Evolutionary conservation across 768 basidiomycete genomes (phyloP), one percentile per base, ranked within the genome.

Genomic region (Boletus subparvulus): DNA sequence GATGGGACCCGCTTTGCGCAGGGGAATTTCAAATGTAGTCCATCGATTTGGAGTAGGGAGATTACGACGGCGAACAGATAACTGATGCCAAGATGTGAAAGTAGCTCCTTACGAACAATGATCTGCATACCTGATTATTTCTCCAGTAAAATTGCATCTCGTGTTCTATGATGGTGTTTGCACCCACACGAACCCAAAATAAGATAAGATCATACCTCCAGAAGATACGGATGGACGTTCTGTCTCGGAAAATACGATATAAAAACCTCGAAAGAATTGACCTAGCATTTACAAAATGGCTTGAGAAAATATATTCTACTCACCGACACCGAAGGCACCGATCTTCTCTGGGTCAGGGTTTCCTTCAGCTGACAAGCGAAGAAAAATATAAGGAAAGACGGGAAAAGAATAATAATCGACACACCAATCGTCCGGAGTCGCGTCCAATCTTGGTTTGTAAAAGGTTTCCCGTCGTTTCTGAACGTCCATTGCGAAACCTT

Each of bases 281-380:
- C 6, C 0, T 7, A 14, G 30, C 46, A 14, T 21, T 12, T 21
- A 24, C 26, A 39, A 9, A 46, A 52, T 10, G 30, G 10, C 30
- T 32, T 32, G 30, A 21, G 21, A 36, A 14, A 14, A 26, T 19
- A 44, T 14, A 32, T 12, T 10, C 10, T 4, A 55, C 81, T 53
- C 58, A 83, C 87, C 88, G n/a, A 91, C 90, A 54, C 90, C 92
- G 63, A 93, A 93, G n/a, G 94, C 93, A 14, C 96, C 95, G 46
- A 98, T 94, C 77, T 94, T 94, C 71, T 89, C 86, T 70, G 95
- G 92, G 62, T 94, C 90, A 0, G 94, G 94, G 69, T 98, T 97
- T 0, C 95, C 95, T 64, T 92, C 89, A 12, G 94, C 21, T 21
- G 21, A 21, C 21, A 21, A 21, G 21, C 2, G 21, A 21, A 21